Conservation (phyloP, 2,329 filamentous ascomycete genomes). For the Aspergillus bombycis region DNA sequence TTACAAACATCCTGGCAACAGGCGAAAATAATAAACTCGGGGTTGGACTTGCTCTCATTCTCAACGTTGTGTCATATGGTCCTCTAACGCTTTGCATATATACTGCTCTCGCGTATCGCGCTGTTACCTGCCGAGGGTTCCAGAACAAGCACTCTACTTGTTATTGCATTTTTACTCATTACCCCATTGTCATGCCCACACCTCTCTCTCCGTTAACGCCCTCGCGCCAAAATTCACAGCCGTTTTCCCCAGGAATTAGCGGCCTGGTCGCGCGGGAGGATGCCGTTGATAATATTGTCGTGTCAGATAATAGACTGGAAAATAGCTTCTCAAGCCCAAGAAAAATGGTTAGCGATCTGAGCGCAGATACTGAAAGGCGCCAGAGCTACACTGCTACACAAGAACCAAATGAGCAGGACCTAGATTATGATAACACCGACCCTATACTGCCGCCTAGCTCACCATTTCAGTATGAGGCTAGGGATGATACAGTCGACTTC, state of each 20-base stretch:
- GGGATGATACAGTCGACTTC: constrained; percentile 39
- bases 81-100: not conserved
- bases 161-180: not conserved
- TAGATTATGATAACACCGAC: constrained; percentile 26
- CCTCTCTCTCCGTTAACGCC: constrained; percentile 46
- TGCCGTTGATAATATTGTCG: constrained; percentile 20
- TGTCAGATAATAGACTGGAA: constrained; percentile 25
- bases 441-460: constrained; percentile 37
- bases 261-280: constrained; percentile 19
- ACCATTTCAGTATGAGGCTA: constrained; percentile 38
- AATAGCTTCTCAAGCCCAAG: constrained; percentile 33
- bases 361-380: constrained; percentile 17
- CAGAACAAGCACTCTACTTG: not conserved
- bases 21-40: constrained; percentile 27
- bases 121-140: not conserved
- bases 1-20: constrained; percentile 34
- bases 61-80: not conserved
- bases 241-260: constrained; percentile 31
- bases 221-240: constrained; percentile 46
- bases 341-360: constrained; percentile 21
- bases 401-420: constrained; percentile 22
- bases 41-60: constrained; percentile 12
- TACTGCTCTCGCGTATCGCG: not conserved
- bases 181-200: constrained; percentile 37
- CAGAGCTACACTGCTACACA: constrained; percentile 18